These are phyloP conservation scores for Kwoniella newhampshirensis DNA, from an alignment of 768 basidiomycete species.

Conservation along the genomic window DNA sequence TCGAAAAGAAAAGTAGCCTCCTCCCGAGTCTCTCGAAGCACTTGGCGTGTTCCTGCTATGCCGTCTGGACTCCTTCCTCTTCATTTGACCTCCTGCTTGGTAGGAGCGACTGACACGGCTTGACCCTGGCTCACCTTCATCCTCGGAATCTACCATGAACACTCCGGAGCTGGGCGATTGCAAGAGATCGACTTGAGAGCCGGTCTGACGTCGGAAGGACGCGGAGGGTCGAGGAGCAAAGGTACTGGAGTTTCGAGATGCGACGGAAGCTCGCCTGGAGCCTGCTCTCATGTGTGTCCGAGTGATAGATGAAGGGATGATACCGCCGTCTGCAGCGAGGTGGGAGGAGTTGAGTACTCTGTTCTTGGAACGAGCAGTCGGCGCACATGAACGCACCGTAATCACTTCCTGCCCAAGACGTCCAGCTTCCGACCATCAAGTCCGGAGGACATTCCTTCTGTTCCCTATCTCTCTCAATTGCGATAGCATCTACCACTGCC, in stretches of 20 bases:
- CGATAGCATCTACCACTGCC: conserved; percentile 35
- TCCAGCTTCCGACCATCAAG: conserved; percentile 43
- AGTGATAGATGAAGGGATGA: conserved; percentile 40
- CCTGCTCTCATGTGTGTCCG: conserved; percentile 29
- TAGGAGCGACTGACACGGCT: conserved; percentile 9
- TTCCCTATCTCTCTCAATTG: conserved; percentile 38
- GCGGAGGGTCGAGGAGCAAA: conserved; percentile 28
- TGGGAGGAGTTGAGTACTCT: conserved; percentile 1
- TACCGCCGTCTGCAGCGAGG: conserved; percentile 25
- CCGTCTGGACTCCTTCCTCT: conserved; percentile 24
- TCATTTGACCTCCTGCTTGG: background rate
- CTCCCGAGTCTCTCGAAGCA: background rate
- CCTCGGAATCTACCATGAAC: conserved; percentile 40
- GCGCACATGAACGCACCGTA: conserved; percentile 25
- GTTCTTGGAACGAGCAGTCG: background rate
- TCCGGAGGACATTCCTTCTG: conserved; percentile 43
- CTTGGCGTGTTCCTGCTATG: conserved; percentile 8
- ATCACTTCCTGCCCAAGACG: conserved; percentile 37
- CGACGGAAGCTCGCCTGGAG: conserved; percentile 40
- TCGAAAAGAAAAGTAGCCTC: conserved; percentile 29
- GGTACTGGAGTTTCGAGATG: conserved; percentile 33
- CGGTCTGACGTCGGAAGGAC: conserved; percentile 12
- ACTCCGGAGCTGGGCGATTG: conserved; percentile 41
- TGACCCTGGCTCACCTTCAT: conserved; percentile 24
- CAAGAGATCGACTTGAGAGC: conserved; percentile 32